Base-by-base conservation (phyloP, 805 yeast genomes). In the Babjeviella inositovora region DNA sequence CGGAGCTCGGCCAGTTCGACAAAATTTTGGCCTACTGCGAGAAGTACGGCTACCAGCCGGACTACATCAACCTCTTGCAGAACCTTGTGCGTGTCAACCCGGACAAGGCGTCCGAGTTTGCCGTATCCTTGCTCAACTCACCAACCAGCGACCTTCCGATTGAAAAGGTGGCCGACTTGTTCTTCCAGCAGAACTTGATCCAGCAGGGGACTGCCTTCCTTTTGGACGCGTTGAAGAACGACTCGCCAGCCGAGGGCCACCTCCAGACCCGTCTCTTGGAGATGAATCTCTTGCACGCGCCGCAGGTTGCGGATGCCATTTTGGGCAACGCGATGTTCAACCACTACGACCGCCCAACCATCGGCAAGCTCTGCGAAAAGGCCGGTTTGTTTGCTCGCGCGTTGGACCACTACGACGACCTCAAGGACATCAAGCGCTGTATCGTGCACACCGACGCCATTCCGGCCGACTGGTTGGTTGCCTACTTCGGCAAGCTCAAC, bases 291-390 rank as follows among this genome's bases (percentile, higher is more conserved):
- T 50, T 81, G 44, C 92, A 85, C 47, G 98, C 98, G 10, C 99
- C 99, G 24, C 98, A 90, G 62, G 99, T 90, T 27, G 99, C 98
- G 20, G 98, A 90, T 52, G 99, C 99, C 11, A 90, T 90, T 35
- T 62, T 90, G 39, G 95, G 96, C 30, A 90, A 87, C 50, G 72
- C 74, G 30, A 87, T 90, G 81, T 90, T 92, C 57, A 70, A 85
- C 34, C 95, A 85, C 45, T 90, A 81, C 49, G 98, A 90, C 50
- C 77, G 81, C 38, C 84, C 92, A 38, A 75, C 92, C 17, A 74
- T 90, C 43, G 98, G 97, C 12, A 65, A 72, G 28, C 63, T 92
- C 34, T 72, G 95, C 50, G 99, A 90, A 54, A 82, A 82, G 53
- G 87, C 94, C n/a, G 97, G 96, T 11, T 62, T 90, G 34, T 73